A percentile compares a stretch with the other conserved stretches of the same genome.
Conservation (phyloP, 495 filamentous ascomycete species). For the Aspergillus conjunctus region DNA sequence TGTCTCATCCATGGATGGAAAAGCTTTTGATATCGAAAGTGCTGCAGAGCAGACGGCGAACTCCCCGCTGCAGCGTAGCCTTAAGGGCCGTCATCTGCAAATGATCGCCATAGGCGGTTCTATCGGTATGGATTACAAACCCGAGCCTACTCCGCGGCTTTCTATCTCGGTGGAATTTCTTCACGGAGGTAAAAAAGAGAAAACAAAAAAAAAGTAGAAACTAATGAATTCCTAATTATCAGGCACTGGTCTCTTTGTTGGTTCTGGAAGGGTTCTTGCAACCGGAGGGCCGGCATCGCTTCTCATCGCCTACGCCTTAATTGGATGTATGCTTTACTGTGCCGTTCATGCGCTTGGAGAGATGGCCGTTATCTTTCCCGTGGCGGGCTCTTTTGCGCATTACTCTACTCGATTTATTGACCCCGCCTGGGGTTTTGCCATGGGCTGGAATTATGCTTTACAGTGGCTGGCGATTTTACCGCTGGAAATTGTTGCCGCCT, state of each 20-base stretch:
- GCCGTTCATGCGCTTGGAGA: constrained; percentile 92
- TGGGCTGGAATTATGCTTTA: constrained; percentile 98
- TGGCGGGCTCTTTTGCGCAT: constrained; percentile 89
- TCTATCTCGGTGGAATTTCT: neutral
- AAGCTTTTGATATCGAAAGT: constrained; percentile 71
- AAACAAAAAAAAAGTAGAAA: neutral
- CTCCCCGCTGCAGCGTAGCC: constrained; percentile 70
- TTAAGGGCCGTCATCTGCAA: constrained; percentile 87
- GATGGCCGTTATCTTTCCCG: constrained; percentile 86
- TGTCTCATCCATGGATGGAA: constrained; percentile 56
- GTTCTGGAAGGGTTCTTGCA: constrained; percentile 75
- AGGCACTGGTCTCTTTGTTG: constrained; percentile 92
- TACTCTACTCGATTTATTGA: constrained; percentile 93
- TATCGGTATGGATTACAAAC: constrained; percentile 64
- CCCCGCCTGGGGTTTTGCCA: constrained; percentile 95
- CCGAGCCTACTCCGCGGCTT: neutral
- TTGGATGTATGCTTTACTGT: constrained; percentile 88
- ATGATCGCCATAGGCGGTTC: constrained; percentile 98
- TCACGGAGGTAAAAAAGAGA: neutral
- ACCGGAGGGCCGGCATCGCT: constrained; percentile 84
- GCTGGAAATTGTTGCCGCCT: constrained; percentile 87
- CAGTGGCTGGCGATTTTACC: constrained; percentile 92
- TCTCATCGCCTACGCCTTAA: constrained; percentile 77
- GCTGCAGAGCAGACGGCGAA: constrained; percentile 76
- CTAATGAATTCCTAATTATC: constrained; percentile 5